Percentiles rank a stretch among this genome's conserved stretches.
Evolutionary conservation across 805 yeast species (phyloP).

Genomic region (Wickerhamia fluorescens): DNA sequence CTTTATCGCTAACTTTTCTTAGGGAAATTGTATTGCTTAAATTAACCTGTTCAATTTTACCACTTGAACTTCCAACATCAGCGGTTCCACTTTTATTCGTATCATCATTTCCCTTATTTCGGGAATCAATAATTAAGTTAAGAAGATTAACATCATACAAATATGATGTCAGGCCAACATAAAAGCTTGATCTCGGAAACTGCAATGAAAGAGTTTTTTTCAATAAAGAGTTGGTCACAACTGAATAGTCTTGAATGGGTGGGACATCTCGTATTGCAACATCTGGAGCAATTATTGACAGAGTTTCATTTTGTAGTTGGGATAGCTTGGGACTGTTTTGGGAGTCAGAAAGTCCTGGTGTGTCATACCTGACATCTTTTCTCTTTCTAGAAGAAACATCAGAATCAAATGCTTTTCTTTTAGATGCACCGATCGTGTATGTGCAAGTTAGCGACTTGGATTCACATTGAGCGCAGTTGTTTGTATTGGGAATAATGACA

Average conservation of each 20-base stretch:
- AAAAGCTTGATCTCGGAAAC: slow-evolving; percentile 84
- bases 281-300: slow-evolving; percentile 32
- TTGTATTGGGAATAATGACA: slow-evolving; percentile 55
- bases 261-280: slow-evolving; percentile 45
- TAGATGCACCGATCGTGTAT: slow-evolving; percentile 50
- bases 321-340: too few relatives aligned
- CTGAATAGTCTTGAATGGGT: slow-evolving; percentile 63
- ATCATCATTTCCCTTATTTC: slow-evolving; percentile 10
- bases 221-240: slow-evolving; percentile 54
- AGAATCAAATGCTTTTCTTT: slow-evolving; percentile 22
- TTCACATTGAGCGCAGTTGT: slow-evolving; percentile 72
- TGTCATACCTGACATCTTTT: slow-evolving; percentile 2
- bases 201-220: slow-evolving; percentile 70
- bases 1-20: slow-evolving; percentile 70
- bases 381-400: slow-evolving; percentile 7
- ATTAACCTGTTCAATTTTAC: slow-evolving; percentile 65
- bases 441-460: slow-evolving; percentile 69
- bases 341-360: slow-evolving; percentile 3
- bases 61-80: slow-evolving; percentile 29
- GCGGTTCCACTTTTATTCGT: slow-evolving; percentile 6
- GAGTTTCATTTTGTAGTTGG: too few relatives aligned
- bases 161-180: slow-evolving; percentile 78
- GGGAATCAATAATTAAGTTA: slow-evolving; percentile 45
- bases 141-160: slow-evolving; percentile 68
- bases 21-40: slow-evolving; percentile 58